Evolutionary conservation across 108 stramenopile species (phyloP), one percentile per base, ranked within the genome.

Genomic region (Skeletonema grethae): DNA sequence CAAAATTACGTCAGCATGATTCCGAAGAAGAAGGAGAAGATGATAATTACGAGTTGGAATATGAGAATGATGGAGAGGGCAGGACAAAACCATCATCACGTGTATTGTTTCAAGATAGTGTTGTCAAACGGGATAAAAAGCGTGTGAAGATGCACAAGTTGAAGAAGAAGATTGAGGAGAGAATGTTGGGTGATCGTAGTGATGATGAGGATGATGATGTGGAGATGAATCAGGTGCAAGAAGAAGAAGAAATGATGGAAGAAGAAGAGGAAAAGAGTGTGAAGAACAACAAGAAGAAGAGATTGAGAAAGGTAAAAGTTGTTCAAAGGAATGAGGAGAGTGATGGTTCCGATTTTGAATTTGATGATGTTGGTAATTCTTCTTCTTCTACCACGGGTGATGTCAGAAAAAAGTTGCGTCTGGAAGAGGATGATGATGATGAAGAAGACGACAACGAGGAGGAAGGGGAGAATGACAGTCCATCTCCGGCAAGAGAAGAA

Each of bases 281-380:
- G 65, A 0, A 1, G 59, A 61, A 25, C 29, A 11, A 41, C 38
- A 11, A 41, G 53, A 38, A 31, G 13, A 25, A 34, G 41, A 72
- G 31, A 66, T 34, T 9, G 61, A 60, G 34, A 45, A 29, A 16
- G 63, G n/a, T 30, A 32, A 7, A 11, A 31, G 43, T 16, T 41
- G 43, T 16, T 41, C 39, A 38, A 61, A 65, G 16, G 13, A 68
- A 39, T 39, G 64, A 28, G 9, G 24, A 59, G 25, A 61, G 28
- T 70, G 16, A 61, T 36, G 36, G 13, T 20, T 31, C 41, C 9
- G 48, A 22, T 69, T 0, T 28, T 2, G 48, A 69, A 25, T 69
- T 69, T 74, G 30, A 48, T 74, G 30, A 48, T 11, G 61, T 61
- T 29, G 31, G 6, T n/a, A 25, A 32, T 50, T 60, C 59, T 30